These are phyloP conservation scores for Leishmania tarentolae DNA, from an alignment of 208 protist species.

Conservation along the genomic window DNA sequence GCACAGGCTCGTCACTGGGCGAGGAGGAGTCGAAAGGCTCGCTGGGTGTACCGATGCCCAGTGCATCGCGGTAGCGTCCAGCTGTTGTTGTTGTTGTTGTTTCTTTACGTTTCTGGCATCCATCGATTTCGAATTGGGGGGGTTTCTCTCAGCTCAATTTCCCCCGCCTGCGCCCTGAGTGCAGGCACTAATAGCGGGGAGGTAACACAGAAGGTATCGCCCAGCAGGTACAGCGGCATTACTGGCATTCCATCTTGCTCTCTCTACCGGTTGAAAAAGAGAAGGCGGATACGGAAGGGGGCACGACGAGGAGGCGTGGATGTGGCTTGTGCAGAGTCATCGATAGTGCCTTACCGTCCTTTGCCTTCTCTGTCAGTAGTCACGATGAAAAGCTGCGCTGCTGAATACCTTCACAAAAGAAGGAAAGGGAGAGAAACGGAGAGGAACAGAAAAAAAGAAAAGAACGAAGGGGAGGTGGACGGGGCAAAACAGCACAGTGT, in stretches of 20 bases:
- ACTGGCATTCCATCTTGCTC: neutral
- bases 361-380: neutral
- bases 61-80: neutral
- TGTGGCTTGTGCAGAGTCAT: no score
- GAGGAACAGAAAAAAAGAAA: no score
- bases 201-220: neutral
- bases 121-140: neutral
- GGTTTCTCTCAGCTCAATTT: neutral
- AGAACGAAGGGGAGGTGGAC: no score
- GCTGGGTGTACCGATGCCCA: neutral
- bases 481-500: no score
- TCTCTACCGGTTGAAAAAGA: neutral
- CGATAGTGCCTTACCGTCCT: neutral
- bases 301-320: neutral
- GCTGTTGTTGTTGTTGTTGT: neutral
- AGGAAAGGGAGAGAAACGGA: neutral
- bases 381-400: neutral
- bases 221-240: neutral
- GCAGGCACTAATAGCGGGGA: neutral
- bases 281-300: neutral
- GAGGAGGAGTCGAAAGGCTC: neutral
- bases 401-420: neutral
- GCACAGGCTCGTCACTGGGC: neutral
- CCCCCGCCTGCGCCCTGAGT: neutral
- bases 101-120: neutral